These are phyloP conservation scores for Sporothrix pseudoabietina DNA, from an alignment of 2,329 filamentous ascomycete genomes.

Conservation along the genomic window DNA sequence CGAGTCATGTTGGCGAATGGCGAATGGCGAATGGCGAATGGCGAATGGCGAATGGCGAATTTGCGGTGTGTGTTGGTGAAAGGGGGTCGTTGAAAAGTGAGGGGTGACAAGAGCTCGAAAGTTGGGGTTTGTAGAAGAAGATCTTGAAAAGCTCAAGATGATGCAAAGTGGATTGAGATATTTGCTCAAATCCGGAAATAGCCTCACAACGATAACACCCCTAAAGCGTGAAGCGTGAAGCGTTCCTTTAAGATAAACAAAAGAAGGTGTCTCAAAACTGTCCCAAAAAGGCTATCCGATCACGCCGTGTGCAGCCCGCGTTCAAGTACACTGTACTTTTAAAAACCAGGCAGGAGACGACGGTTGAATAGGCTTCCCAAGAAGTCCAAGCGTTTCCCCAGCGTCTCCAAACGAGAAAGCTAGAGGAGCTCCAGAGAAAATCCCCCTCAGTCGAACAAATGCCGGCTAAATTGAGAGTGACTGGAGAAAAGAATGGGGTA, in stretches of 20 bases:
- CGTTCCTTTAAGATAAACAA: background rate
- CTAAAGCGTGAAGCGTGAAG: too few species aligned
- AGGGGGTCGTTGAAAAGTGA: background rate
- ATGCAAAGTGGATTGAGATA: background rate
- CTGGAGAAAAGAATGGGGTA: background rate
- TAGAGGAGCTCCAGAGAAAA: background rate
- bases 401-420: background rate
- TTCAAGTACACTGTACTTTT: background rate
- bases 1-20: conserved; percentile 40
- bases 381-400: background rate
- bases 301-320: background rate
- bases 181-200: background rate
- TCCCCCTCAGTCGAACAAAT: background rate
- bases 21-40: conserved; percentile 34
- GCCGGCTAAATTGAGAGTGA: conserved; percentile 16
- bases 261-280: background rate
- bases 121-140: background rate
- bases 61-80: background rate
- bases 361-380: background rate
- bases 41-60: conserved; percentile 29
- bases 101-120: background rate
- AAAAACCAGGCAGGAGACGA: background rate
- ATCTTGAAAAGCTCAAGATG: background rate
- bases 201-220: background rate
- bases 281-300: background rate